Evolutionary conservation across 768 basidiomycete genomes (phyloP).

Genomic region (Pulveroboletus frians): DNA sequence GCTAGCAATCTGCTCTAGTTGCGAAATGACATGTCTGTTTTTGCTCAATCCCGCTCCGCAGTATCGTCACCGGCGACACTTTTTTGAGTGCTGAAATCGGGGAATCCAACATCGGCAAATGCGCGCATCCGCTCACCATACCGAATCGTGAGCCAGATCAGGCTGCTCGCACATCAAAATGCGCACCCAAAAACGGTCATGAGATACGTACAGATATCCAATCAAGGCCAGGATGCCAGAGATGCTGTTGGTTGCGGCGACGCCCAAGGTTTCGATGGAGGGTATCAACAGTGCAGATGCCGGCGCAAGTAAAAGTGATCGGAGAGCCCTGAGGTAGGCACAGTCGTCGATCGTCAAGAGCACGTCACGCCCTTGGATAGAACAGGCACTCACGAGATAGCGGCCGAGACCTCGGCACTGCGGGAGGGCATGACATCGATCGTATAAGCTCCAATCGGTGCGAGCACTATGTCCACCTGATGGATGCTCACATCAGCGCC

Average conservation of each 20-base stretch:
- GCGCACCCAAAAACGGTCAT: background rate
- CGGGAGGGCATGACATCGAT: slow-evolving; percentile 56
- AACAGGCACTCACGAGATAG: slow-evolving; percentile 39
- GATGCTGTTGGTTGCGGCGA: slow-evolving; percentile 43
- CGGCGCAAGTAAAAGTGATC: slow-evolving; percentile 19
- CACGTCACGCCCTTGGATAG: background rate
- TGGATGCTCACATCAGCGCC: background rate
- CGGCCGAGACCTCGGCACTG: slow-evolving; percentile 61
- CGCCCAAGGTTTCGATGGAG: slow-evolving; percentile 48
- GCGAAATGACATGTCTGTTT: background rate
- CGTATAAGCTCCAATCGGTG: slow-evolving; percentile 50
- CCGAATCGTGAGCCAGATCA: no score
- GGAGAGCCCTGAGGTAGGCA: slow-evolving; percentile 11
- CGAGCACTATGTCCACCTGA: slow-evolving; percentile 54
- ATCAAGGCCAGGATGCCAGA: slow-evolving; percentile 43
- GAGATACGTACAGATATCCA: slow-evolving; percentile 43
- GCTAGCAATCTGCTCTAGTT: background rate
- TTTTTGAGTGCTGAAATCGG: no score
- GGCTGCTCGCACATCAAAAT: background rate
- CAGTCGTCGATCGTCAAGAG: background rate
- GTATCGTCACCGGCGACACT: background rate
- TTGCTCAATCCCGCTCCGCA: background rate
- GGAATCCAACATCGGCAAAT: slow-evolving; percentile 51
- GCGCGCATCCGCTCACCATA: slow-evolving; percentile 53
- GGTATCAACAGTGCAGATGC: slow-evolving; percentile 27